Evolutionary conservation across 371 early-diverging fungal species (phyloP), one percentile per base, ranked within the genome.

Genomic region (Mucor velutinosus): DNA sequence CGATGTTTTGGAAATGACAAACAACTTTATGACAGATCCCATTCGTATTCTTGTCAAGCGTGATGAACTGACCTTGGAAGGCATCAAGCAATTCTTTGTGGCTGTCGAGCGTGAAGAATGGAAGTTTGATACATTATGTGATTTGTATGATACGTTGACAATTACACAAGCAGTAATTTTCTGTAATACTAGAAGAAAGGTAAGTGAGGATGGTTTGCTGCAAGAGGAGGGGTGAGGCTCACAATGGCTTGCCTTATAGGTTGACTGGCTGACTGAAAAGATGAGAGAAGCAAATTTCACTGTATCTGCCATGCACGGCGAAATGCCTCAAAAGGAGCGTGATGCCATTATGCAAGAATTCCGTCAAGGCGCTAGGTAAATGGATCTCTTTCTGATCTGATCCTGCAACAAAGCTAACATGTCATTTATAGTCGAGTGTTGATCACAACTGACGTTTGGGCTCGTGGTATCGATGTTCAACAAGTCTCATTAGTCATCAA

Each of bases 61-160:
- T 84, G 99, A 99, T 85, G 99, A 99, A 82, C 89, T 99, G 83
- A 99, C 99, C n/a, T 85, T 99, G 45, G 99, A 99, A 86, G 99
- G 99, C 69, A 99, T 99, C 80, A 97, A 97, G 77, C 99, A 99
- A 79, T 99, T 98, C 89, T 99, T 93, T 84, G 94, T 99, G 15
- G 92, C 95, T 47, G 95, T 99, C 11, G 99, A 98, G 78, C 89
- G 90, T 77, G 96, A 95, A 81, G 98, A 94, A 75, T 96, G 92
- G 95, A 99, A 95, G 80, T 94, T 95, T 66, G 96, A 94, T 82
- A 99, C 97, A 21, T 88, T 96, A 51, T 96, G 93, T 75, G 99
- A 99, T 82, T 79, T 99, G 41, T 99, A 99, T 85, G 95, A 95
- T 75, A 96, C 96, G 21, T 77, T 97, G 60, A 94, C 94, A 39